phyloP scores from a whole-genome alignment of 805 yeast species.

The Pichia cephalocereana region DNA sequence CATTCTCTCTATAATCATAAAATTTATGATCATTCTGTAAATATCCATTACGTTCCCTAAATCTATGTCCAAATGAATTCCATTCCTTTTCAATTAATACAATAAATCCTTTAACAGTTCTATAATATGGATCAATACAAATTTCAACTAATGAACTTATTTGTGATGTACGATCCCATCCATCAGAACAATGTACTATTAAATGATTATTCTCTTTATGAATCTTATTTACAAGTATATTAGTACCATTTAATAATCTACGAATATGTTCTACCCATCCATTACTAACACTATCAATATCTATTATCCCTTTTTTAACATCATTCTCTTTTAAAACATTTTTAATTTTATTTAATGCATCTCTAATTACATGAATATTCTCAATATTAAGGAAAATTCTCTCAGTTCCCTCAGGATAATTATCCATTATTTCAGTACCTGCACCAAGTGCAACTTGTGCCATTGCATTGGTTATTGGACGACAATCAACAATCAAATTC shows the following conservation, averaged over 20 bases:
- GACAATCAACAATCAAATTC: slow-evolving; percentile 77
- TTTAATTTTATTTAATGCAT: slow-evolving; percentile 56
- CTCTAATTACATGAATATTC: slow-evolving; percentile 92
- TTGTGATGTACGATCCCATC: slow-evolving; percentile 97
- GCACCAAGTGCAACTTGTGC: slow-evolving; percentile 97
- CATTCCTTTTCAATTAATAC: slow-evolving; percentile 87
- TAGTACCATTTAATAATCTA: slow-evolving; percentile 64
- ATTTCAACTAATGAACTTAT: slow-evolving; percentile 74
- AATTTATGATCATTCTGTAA: slow-evolving; percentile 45
- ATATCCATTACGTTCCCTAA: slow-evolving; percentile 76
- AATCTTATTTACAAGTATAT: slow-evolving; percentile 70
- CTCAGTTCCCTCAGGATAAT: slow-evolving; percentile 43
- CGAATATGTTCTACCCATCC: slow-evolving; percentile 74
- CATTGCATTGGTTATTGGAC: slow-evolving; percentile 91
- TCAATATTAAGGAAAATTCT: slow-evolving; percentile 85
- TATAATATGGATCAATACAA: slow-evolving; percentile 81
- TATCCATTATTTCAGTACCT: slow-evolving; percentile 93
- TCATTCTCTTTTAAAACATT: slow-evolving; percentile 64
- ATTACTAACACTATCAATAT: slow-evolving; percentile 46
- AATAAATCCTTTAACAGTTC: slow-evolving; percentile 85
- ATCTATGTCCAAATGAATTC: slow-evolving; percentile 90
- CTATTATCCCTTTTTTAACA: slow-evolving; percentile 23
- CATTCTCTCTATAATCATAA: slow-evolving; percentile 31
- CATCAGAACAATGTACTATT: slow-evolving; percentile 91
- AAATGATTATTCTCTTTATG: slow-evolving; percentile 77